Base-by-base conservation (phyloP, 495 filamentous ascomycete genomes). In the Penicillium malachiteum region DNA sequence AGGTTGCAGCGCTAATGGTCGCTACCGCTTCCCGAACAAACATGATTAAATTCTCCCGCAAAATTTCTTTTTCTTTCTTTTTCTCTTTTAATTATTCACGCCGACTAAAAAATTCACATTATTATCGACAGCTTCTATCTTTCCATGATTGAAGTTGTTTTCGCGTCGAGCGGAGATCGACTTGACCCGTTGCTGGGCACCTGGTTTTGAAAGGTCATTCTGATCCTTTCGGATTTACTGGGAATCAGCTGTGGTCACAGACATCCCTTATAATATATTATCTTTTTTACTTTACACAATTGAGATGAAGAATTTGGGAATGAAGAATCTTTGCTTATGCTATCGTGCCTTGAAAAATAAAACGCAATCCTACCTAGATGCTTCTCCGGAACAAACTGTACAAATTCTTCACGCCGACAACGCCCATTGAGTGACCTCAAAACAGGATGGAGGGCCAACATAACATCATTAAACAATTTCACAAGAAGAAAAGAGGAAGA, bases 171-270 rank as follows among this genome's bases (percentile, higher is more conserved):
- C 87, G 85, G 68, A 89, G 84, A 89, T 57, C 54, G 62, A 74
- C 54, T 60, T 63, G 65, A 80, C 87, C 84, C 83, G 81, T 88
- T 77, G 84, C 87, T 90, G 87, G 87, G 87, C 87, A 84, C 87
- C 85, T 81, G 80, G 71, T 68, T 83, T 88, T 78, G 84, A 89
- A 80, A 79, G 73, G 79, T 83, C 82, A 72, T 87, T 81, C 71
- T 67, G 82, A 79, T 74, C 76, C 75, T 81, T 78, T 67, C 70
- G 78, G 85, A 86, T 75, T 81, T 76, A 65, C 73, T 81, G 78
- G 87, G 87, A 90, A 90, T 90, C 87, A 90, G 87, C 84, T 82
- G 84, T 77, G 86, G 86, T 87, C 75, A 89, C 85, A 89, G 50
- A 58, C 59, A 48, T 55, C 45, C 43, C 26, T 21, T 43, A 14